A percentile compares a stretch with the other conserved stretches of the same genome.
These are phyloP conservation scores for Lentinula detonsa DNA, from an alignment of 768 basidiomycete species.

Conservation along the genomic window DNA sequence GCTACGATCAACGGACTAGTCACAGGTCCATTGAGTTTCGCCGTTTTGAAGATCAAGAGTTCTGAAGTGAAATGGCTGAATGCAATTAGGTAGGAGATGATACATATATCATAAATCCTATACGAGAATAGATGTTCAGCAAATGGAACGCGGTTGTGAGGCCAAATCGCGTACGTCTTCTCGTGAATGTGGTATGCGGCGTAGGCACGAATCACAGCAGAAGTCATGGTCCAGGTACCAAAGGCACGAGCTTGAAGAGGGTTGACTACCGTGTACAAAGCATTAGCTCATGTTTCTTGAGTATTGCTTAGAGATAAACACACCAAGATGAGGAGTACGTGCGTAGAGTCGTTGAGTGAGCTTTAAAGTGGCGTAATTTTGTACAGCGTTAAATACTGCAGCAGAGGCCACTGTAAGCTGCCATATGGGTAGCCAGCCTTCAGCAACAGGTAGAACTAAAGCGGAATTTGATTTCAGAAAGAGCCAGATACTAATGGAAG, in stretches of 20 bases:
- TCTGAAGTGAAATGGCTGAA: conserved; percentile 88
- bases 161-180: conserved; percentile 54
- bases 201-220: conserved; percentile 77
- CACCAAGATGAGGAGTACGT: conserved; percentile 21
- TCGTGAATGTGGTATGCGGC: conserved; percentile 86
- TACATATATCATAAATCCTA: conserved; percentile 86
- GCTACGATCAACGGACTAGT: conserved; percentile 80
- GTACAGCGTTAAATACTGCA: conserved; percentile 80
- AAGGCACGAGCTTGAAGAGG: conserved; percentile 85
- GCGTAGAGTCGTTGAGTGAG: conserved; percentile 77
- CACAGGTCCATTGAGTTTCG: conserved; percentile 52
- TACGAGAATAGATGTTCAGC: conserved; percentile 3
- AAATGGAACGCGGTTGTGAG: conserved; percentile 7
- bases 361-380: conserved; percentile 75
- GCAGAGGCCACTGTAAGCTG: conserved; percentile 74
- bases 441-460: conserved; percentile 56
- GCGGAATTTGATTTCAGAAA: not conserved
- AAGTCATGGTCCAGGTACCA: conserved; percentile 84
- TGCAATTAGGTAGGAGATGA: conserved; percentile 86
- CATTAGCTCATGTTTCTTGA: not conserved
- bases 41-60: conserved; percentile 73
- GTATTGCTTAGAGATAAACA: not conserved
- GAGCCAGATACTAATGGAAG: not conserved
- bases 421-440: conserved; percentile 82
- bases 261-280: conserved; percentile 53